These are phyloP conservation scores for Lipomyces mesembrius DNA, from an alignment of 805 yeast species.

Conservation along the genomic window DNA sequence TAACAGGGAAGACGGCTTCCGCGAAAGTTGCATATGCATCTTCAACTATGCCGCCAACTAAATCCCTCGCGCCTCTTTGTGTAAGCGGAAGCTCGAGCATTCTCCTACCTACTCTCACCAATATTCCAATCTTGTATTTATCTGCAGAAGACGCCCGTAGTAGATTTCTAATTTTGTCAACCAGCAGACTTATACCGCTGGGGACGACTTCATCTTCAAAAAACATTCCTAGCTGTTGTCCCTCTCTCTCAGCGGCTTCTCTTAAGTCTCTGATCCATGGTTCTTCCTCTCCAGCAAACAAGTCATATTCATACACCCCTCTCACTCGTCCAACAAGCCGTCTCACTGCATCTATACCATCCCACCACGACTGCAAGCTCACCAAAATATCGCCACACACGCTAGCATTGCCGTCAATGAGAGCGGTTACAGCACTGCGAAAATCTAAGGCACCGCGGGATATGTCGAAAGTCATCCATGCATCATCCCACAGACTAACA, in stretches of 20 bases:
- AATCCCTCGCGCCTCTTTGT: background rate
- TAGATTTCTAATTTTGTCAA: constrained; percentile 3
- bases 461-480: constrained; percentile 30
- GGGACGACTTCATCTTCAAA: constrained; percentile 23
- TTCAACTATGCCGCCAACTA: constrained; percentile 4
- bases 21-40: constrained; percentile 19
- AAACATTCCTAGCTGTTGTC: constrained; percentile 3
- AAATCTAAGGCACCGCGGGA: constrained; percentile 31
- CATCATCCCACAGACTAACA: constrained; percentile 30
- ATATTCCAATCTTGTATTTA: constrained; percentile 6
- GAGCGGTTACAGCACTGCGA: constrained; percentile 21
- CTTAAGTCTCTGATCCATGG: constrained; percentile 21
- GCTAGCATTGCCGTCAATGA: constrained; percentile 17
- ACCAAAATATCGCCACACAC: constrained; percentile 13
- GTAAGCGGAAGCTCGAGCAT: constrained; percentile 13
- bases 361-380: constrained; percentile 24
- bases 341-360: constrained; percentile 5
- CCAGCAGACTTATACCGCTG: constrained; percentile 10
- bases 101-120: constrained; percentile 24
- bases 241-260: constrained; percentile 15
- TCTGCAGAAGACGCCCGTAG: constrained; percentile 11
- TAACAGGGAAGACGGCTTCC: constrained; percentile 5
- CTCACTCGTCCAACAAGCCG: constrained; percentile 6
- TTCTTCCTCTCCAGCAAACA: constrained; percentile 14
- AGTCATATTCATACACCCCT: constrained; percentile 27